phyloP scores from a whole-genome alignment of 2,329 filamentous ascomycete species.

The Tolypocladium pustulatum region DNA sequence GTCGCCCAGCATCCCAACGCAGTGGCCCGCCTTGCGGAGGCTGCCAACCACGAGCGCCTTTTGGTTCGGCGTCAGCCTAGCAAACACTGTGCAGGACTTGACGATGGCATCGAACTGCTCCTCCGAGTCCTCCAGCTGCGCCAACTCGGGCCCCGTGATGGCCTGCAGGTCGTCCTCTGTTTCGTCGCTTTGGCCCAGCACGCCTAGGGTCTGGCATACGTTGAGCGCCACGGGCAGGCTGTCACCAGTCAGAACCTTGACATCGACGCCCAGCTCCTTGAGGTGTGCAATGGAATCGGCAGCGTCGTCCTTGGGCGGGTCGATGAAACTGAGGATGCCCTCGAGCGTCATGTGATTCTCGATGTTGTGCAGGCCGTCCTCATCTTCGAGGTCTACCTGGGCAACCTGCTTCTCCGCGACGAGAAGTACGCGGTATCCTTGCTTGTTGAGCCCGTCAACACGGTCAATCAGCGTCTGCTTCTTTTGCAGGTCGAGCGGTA shows the following conservation, averaged over 20 bases:
- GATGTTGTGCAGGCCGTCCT: conserved; percentile 10
- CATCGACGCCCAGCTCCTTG: conserved; percentile 12
- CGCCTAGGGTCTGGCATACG: conserved; percentile 13
- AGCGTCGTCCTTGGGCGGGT: conserved; percentile 17
- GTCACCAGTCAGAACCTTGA: conserved; percentile 18
- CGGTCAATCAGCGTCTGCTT: conserved; percentile 6
- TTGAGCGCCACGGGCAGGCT: conserved; percentile 16
- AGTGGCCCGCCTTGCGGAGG: conserved; percentile 12
- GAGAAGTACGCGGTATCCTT: conserved; percentile 13
- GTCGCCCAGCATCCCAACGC: conserved; percentile 18
- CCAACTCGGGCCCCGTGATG: conserved; percentile 14
- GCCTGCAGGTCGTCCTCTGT: conserved; percentile 10
- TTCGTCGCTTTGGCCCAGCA: conserved; percentile 8
- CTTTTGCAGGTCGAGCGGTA: conserved; percentile 8
- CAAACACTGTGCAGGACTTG: conserved; percentile 14
- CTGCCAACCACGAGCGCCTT: conserved; percentile 14
- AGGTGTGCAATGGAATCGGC: conserved; percentile 13
- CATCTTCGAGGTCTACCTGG: conserved; percentile 6
- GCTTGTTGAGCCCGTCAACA: conserved; percentile 7
- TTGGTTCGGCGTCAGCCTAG: conserved; percentile 16
- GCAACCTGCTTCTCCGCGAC: conserved; percentile 11
- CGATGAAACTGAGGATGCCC: conserved; percentile 16
- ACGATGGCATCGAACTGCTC: conserved; percentile 12
- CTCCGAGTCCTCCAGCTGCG: conserved; percentile 7
- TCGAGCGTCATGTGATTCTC: conserved; percentile 15